These are phyloP conservation scores for Citrullus colocynthis DNA, from an alignment of 306 rosid species.

Conservation along the genomic window DNA sequence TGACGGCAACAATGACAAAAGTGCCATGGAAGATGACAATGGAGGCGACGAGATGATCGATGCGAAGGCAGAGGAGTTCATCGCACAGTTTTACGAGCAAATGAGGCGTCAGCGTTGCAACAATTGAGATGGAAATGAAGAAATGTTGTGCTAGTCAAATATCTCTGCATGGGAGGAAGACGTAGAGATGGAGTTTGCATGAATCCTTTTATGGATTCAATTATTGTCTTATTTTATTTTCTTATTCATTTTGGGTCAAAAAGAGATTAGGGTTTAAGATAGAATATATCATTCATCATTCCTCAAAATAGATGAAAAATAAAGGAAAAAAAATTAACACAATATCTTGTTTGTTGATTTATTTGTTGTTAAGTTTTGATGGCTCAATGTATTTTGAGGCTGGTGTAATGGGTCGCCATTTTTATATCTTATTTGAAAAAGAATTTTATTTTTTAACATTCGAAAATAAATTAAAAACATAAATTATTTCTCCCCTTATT, in stretches of 20 bases:
- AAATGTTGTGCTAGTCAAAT: not conserved
- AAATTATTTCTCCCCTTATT: too few species aligned
- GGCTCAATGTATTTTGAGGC: not conserved
- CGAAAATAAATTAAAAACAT: too few species aligned
- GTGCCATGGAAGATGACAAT: not conserved
- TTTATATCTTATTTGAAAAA: too few species aligned
- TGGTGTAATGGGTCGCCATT: too few species aligned
- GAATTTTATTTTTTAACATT: too few species aligned
- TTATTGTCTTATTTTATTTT: not conserved
- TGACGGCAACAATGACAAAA: not conserved
- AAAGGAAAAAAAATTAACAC: not conserved
- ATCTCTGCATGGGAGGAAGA: not conserved
- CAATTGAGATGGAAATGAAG: conserved; percentile 8
- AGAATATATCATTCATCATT: not conserved
- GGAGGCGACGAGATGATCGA: conserved; percentile 52
- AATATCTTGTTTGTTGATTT: not conserved
- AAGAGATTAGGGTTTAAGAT: not conserved
- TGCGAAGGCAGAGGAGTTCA: conserved; percentile 61
- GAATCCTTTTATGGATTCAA: not conserved
- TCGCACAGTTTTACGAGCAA: conserved; percentile 51
- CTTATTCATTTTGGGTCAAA: not conserved
- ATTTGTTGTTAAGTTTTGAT: not conserved
- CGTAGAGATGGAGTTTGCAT: not conserved
- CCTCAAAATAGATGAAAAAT: not conserved
- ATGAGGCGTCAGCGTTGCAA: conserved; percentile 45